Conservation (phyloP, 768 basidiomycete genomes). For the Dioszegia hungarica region DNA sequence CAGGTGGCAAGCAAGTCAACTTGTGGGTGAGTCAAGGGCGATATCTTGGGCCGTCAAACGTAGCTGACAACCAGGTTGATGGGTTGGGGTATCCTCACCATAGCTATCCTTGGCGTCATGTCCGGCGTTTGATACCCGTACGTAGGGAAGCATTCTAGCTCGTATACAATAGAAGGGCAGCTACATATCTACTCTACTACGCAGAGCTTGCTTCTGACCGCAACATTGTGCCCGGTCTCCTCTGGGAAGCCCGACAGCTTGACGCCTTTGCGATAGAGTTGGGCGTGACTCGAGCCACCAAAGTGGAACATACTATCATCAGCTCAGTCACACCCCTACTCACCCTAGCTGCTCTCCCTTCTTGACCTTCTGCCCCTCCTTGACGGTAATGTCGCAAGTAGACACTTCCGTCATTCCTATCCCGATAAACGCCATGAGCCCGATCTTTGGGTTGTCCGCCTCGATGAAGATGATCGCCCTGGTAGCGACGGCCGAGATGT, state of each 20-base stretch:
- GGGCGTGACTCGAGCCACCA: constrained; percentile 57
- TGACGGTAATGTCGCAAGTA: constrained; percentile 57
- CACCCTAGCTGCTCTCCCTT: constrained; percentile 59
- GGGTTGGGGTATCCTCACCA: not conserved
- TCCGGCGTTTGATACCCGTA: no score
- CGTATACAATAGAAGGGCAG: not conserved
- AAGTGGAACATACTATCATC: constrained; percentile 55
- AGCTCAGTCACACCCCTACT: constrained; percentile 3
- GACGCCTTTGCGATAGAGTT: constrained; percentile 54
- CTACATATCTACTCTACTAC: constrained; percentile 27
- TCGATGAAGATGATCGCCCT: constrained; percentile 59
- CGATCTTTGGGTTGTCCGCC: constrained; percentile 55
- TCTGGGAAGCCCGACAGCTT: constrained; percentile 45
- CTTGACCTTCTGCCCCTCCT: constrained; percentile 52
- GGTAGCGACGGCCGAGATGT: constrained; percentile 54
- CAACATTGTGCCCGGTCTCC: constrained; percentile 41
- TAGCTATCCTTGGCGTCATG: not conserved
- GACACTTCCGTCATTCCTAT: constrained; percentile 64
- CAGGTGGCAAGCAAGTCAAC: no score
- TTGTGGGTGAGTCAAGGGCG: no score
- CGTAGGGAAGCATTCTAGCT: not conserved
- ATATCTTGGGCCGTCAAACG: no score
- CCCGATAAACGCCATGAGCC: constrained; percentile 58
- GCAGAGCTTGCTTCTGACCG: constrained; percentile 45
- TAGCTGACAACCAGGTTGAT: not conserved